Percentiles rank a stretch among this genome's conserved stretches.
phyloP scores from a whole-genome alignment of 345 rosid species.

The Mangifera indica region DNA sequence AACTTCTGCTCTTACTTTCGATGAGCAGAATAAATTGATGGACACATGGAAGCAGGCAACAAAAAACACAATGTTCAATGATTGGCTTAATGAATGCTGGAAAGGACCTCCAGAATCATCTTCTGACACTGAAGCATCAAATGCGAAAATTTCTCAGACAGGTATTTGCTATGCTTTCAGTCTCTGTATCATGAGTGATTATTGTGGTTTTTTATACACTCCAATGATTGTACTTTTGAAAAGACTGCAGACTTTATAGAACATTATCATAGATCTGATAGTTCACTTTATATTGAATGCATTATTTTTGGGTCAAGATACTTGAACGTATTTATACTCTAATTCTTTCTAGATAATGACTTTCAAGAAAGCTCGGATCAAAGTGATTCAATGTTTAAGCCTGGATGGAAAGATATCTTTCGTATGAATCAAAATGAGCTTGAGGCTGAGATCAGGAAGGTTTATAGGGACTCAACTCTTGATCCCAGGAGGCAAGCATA shows the following conservation, averaged over 20 bases:
- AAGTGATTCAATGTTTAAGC: slow-evolving; percentile 75
- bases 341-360: slow-evolving; percentile 42
- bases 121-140: slow-evolving; percentile 40
- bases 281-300: not conserved
- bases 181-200: slow-evolving; percentile 12
- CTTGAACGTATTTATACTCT: slow-evolving; percentile 26
- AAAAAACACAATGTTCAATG: slow-evolving; percentile 89
- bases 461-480: slow-evolving; percentile 57
- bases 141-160: slow-evolving; percentile 41
- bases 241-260: not conserved
- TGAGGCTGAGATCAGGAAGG: slow-evolving; percentile 69
- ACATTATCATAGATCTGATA: not conserved
- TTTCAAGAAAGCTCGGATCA: slow-evolving; percentile 64
- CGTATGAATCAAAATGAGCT: slow-evolving; percentile 81
- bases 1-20: slow-evolving; percentile 56
- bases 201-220: slow-evolving; percentile 12
- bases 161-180: slow-evolving; percentile 37
- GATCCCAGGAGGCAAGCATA: slow-evolving; percentile 71
- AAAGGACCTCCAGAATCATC: slow-evolving; percentile 53
- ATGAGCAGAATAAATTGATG: slow-evolving; percentile 92
- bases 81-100: slow-evolving; percentile 90
- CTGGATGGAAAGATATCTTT: slow-evolving; percentile 95
- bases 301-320: slow-evolving; percentile 8
- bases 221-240: slow-evolving; percentile 1
- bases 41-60: slow-evolving; percentile 96